Conservation (phyloP, 2,329 filamentous ascomycete species). For the Colletotrichum magnum region DNA sequence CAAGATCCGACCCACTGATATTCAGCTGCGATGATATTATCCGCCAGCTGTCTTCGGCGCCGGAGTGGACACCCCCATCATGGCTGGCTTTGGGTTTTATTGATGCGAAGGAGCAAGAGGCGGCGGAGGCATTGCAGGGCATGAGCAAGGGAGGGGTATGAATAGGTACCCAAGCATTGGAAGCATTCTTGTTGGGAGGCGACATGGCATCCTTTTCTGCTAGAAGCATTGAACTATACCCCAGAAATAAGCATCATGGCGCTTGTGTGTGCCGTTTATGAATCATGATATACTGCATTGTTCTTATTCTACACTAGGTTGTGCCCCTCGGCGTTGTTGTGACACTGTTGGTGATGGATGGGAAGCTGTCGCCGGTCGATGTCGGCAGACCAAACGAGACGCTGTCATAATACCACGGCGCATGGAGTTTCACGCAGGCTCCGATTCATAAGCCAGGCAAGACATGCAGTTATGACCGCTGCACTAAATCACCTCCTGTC, state of each 20-base stretch:
- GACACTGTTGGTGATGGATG: neutral
- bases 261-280: neutral
- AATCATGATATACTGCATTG: neutral
- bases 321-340: neutral
- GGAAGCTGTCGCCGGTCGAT: neutral
- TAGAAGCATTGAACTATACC: slow-evolving; percentile 27
- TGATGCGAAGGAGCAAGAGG: slow-evolving; percentile 14
- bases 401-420: too few species aligned
- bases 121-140: slow-evolving; percentile 22
- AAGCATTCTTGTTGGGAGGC: neutral
- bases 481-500: too few species aligned
- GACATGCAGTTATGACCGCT: too few species aligned
- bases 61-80: slow-evolving; percentile 8
- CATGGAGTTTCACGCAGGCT: too few species aligned
- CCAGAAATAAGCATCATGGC: slow-evolving; percentile 12
- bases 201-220: neutral
- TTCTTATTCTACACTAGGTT: neutral
- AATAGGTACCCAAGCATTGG: neutral
- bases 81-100: neutral
- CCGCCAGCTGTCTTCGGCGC: slow-evolving; percentile 1
- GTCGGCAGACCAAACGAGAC: neutral
- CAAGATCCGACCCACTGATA: slow-evolving; percentile 1
- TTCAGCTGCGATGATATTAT: slow-evolving; percentile 13
- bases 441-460: too few species aligned
- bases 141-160: neutral